A percentile compares a stretch with the other conserved stretches of the same genome.
These are phyloP conservation scores for Durusdinium trenchii DNA, from an alignment of 73 alveolate species.

Conservation along the genomic window DNA sequence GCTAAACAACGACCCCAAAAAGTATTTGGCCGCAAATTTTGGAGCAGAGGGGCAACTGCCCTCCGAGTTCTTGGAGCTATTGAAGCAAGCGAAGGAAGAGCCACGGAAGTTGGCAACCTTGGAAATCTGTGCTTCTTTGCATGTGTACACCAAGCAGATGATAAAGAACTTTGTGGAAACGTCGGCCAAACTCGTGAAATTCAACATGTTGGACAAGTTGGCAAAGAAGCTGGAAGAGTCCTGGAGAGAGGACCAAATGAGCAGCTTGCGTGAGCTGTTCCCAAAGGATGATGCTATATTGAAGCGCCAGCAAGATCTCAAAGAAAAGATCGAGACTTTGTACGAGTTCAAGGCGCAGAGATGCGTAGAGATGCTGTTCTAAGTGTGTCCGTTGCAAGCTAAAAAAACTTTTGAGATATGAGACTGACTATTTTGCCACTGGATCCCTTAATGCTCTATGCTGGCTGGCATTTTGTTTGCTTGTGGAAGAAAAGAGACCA, in stretches of 20 bases:
- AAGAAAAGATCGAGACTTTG: not conserved
- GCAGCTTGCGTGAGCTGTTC: constrained; percentile 38
- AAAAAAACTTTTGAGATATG: no score
- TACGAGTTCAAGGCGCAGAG: constrained; percentile 57
- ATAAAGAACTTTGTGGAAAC: constrained; percentile 28
- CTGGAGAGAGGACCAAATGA: not conserved
- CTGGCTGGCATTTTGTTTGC: no score
- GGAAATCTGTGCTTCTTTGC: constrained; percentile 51
- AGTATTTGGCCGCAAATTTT: not conserved
- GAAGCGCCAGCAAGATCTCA: not conserved
- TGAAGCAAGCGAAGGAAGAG: not conserved
- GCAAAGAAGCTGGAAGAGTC: constrained; percentile 12
- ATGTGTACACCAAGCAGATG: constrained; percentile 24
- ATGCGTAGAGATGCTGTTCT: no score
- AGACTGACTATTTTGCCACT: no score
- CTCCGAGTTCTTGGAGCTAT: not conserved
- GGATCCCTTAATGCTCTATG: no score
- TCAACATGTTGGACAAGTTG: constrained; percentile 54
- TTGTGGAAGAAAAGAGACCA: no score
- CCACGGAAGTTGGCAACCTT: constrained; percentile 27
- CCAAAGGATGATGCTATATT: constrained; percentile 29
- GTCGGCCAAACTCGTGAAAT: constrained; percentile 46
- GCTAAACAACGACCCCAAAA: not conserved
- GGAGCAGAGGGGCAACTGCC: not conserved
- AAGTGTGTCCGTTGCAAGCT: no score